phyloP scores from a whole-genome alignment of 305 asterid species.

The Fraxinus platypoda region DNA sequence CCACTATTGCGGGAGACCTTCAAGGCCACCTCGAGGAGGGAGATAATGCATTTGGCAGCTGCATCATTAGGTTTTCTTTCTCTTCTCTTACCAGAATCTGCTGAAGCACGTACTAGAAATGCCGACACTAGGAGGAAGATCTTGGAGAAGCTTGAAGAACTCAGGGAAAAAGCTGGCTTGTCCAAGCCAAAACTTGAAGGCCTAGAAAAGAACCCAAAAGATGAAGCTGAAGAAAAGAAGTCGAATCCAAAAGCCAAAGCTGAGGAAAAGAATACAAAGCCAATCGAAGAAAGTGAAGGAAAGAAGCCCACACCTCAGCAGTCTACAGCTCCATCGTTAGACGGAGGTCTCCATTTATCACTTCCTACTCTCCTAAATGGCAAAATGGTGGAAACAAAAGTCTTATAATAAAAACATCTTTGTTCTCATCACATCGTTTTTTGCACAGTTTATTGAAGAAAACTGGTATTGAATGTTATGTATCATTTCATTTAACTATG shows the following conservation, averaged over 20 bases:
- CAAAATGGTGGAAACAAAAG: slow-evolving; percentile 30
- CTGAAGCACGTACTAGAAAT: slow-evolving; percentile 51
- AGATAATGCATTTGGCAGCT: slow-evolving; percentile 44
- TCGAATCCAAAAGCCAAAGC: background rate
- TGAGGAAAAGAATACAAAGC: slow-evolving; percentile 18
- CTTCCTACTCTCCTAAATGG: slow-evolving; percentile 41
- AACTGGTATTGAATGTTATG: background rate
- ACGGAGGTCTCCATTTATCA: slow-evolving; percentile 23
- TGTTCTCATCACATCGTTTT: background rate
- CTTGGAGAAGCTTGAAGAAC: slow-evolving; percentile 39
- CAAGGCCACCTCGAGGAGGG: slow-evolving; percentile 40
- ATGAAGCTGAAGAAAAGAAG: slow-evolving; percentile 12
- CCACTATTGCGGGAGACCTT: slow-evolving; percentile 23
- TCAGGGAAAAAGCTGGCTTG: slow-evolving; percentile 39
- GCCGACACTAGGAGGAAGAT: slow-evolving; percentile 48
- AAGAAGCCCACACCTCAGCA: slow-evolving; percentile 20
- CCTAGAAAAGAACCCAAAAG: slow-evolving; percentile 26
- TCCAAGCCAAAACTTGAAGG: slow-evolving; percentile 35
- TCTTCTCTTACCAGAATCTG: slow-evolving; percentile 38
- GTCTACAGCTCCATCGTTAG: slow-evolving; percentile 15
- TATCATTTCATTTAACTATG: background rate
- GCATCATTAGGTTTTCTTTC: slow-evolving; percentile 41
- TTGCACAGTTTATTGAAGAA: background rate
- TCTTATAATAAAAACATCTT: slow-evolving; percentile 22
- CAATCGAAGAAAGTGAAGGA: slow-evolving; percentile 10